Conservation (phyloP, 1,139 yeast genomes). For the Scheffersomyces segobiensis region DNA sequence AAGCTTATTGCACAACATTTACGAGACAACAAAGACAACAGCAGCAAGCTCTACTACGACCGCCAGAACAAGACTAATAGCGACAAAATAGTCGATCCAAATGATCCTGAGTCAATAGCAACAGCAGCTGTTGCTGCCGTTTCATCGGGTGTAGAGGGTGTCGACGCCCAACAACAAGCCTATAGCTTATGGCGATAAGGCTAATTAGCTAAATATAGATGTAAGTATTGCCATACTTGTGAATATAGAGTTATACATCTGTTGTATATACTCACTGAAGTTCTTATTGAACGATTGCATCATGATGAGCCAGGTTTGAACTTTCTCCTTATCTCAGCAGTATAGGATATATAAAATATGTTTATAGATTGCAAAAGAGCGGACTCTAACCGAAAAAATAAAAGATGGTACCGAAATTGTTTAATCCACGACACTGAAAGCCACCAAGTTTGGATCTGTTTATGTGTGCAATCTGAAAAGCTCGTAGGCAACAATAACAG, state of each 20-base stretch:
- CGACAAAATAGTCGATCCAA: constrained; percentile 5
- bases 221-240: not conserved
- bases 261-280: no score
- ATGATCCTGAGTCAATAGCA: constrained; percentile 34
- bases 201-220: not conserved
- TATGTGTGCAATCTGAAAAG: not conserved
- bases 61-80: constrained; percentile 3
- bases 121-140: constrained; percentile 42
- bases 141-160: constrained; percentile 26
- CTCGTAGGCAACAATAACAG: not conserved
- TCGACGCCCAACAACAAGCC: constrained; percentile 33
- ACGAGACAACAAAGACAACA: not conserved
- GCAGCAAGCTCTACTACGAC: not conserved
- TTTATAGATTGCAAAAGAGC: not conserved
- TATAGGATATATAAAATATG: not conserved
- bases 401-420: not conserved
- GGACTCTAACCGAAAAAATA: not conserved
- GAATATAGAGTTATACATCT: not conserved
- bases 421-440: not conserved
- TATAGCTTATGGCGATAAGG: constrained; percentile 37
- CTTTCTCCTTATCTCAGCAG: not conserved
- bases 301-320: not conserved
- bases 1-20: not conserved
- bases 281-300: not conserved
- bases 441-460: not conserved